Evolutionary conservation across 2,329 filamentous ascomycete species (phyloP), one percentile per base, ranked within the genome.

Genomic region (Neocatenulostroma microsporum): DNA sequence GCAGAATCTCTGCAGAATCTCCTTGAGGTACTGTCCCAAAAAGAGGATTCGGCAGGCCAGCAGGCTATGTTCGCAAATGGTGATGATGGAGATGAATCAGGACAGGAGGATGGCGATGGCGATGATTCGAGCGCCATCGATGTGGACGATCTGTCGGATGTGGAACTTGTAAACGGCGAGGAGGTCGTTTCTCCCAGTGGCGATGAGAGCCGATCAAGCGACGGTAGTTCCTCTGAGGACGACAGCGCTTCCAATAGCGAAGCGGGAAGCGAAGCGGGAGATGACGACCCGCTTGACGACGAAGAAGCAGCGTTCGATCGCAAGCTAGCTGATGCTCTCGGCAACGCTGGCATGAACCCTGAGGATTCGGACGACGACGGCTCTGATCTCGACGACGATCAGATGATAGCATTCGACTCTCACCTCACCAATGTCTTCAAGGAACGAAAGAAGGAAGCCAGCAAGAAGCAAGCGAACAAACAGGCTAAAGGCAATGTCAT

Each of bases 311-410:
- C 62, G 25, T 79, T 93, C 49, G 80, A 94, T 49, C 77, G 79
- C 26, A 80, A 85, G 37, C 74, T 95, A 19, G 83, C 83, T 2
- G 73, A 80, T 46, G 82, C 88, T 2, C 75, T 94, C 2, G 80
- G 84, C 26, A 88, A 80, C 1, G 80, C 82, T 31, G 62, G 62
- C 14, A 62, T 64, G 15, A 74, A 81, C 55, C 73, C 78, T 43
- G 72, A 73, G 1, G 77, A 77, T 20, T 73, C 73, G 8, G 70
- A 69, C 10, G 82, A 82, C 41, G 64, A 68, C 15, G 75, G 74
- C 42, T 78, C 75, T 3, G 85, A 94, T 61, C 94, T 98, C 87
- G 82, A 86, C 43, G 89, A 96, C 62, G 87, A 89, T 13, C 82
- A 94, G 57, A 96, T 96, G 91, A 80, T 94, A 64, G 80, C 80